A percentile compares a stretch with the other conserved stretches of the same genome.
phyloP scores from a whole-genome alignment of 139 green algal genomes.

The Haematococcus lacustris region DNA sequence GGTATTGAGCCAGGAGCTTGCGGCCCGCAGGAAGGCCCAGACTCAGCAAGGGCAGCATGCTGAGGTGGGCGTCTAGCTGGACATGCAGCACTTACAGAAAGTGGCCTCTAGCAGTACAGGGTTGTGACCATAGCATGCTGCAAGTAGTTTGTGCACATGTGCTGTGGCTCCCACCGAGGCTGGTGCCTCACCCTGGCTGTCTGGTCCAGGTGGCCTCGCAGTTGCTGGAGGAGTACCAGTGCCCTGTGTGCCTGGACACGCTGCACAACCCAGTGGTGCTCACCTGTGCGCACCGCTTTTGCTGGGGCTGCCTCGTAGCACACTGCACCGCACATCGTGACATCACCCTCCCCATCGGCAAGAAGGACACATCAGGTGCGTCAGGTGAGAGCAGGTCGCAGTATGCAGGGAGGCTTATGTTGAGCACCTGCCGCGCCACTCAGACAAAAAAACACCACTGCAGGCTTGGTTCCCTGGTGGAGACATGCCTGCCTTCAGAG shows the following conservation, averaged over 20 bases:
- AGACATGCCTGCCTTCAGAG: background rate
- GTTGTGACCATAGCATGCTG: too few species aligned
- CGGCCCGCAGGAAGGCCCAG: background rate
- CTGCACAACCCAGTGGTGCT: constrained; percentile 77
- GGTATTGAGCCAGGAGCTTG: constrained; percentile 23
- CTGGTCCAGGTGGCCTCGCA: too few species aligned
- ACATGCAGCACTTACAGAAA: too few species aligned
- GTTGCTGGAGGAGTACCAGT: too few species aligned
- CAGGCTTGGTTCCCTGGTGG: background rate
- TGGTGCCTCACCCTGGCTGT: too few species aligned
- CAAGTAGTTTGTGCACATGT: too few species aligned
- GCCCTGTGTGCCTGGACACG: constrained; percentile 68
- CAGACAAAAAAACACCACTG: background rate
- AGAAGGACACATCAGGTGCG: constrained; percentile 8
- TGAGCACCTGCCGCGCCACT: constrained; percentile 41
- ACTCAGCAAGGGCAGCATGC: background rate
- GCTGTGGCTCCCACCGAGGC: too few species aligned
- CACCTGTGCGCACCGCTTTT: constrained; percentile 76
- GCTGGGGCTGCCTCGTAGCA: constrained; percentile 72
- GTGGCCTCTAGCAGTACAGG: too few species aligned
- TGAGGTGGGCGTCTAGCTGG: too few species aligned
- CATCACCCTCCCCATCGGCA: constrained; percentile 1
- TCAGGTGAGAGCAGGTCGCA: constrained; percentile 23
- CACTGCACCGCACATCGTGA: constrained; percentile 25
- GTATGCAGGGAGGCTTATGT: constrained; percentile 70